Conservation (phyloP, 1,139 yeast genomes). For the Protomyces macrosporus region DNA sequence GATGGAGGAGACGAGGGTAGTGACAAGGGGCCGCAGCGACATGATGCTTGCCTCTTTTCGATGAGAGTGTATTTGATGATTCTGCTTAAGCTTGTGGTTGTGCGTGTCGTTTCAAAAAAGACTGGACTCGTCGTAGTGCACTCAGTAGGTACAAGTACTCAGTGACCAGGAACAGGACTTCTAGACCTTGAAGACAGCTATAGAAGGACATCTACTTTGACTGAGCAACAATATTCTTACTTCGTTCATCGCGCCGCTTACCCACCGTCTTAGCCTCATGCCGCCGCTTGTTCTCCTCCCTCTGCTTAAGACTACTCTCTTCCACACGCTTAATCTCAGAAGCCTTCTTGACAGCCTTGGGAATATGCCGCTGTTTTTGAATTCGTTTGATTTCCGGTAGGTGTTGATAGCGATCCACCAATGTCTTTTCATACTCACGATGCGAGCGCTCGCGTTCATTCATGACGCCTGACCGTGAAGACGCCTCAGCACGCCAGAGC, state of each 20-base stretch:
- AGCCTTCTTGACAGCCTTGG: constrained; percentile 79
- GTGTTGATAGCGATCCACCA: constrained; percentile 85
- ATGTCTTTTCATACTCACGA: constrained; percentile 82
- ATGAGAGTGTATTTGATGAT: too few relatives aligned
- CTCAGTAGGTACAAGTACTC: too few relatives aligned
- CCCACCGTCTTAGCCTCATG: constrained; percentile 57
- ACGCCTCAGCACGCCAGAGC: constrained; percentile 83
- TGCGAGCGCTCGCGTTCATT: constrained; percentile 75
- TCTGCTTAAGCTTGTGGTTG: too few relatives aligned
- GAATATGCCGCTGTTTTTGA: constrained; percentile 85
- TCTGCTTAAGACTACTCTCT: constrained; percentile 62
- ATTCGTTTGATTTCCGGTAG: constrained; percentile 96
- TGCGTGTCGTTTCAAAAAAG: too few relatives aligned
- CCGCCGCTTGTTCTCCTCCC: constrained; percentile 75
- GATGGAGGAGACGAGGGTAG: background rate
- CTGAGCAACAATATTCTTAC: constrained; percentile 17
- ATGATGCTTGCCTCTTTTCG: background rate
- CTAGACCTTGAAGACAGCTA: too few relatives aligned
- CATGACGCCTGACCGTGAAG: constrained; percentile 75
- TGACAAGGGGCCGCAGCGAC: background rate
- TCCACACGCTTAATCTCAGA: constrained; percentile 77
- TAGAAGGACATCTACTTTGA: background rate
- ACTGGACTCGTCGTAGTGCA: too few relatives aligned
- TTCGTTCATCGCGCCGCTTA: constrained; percentile 19
- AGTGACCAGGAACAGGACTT: too few relatives aligned